Base-by-base conservation (phyloP, 805 yeast species). In the Candida argentea region DNA sequence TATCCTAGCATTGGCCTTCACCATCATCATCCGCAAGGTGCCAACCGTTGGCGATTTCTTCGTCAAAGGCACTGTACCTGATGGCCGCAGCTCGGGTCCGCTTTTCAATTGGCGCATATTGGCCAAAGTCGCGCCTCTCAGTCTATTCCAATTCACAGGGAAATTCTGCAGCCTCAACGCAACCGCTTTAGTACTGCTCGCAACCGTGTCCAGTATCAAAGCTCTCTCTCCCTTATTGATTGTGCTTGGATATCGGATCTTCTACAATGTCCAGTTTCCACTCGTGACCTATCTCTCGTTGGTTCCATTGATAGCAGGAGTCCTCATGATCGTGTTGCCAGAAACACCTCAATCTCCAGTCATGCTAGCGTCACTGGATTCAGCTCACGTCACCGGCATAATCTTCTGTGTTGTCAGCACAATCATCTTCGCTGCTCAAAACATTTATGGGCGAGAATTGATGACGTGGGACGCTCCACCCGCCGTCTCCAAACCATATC, bases 391-490 rank as follows among this genome's bases (percentile, higher is more conserved):
- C 24, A 48, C 61, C 35, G 95, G 95, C 5, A 53, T 83, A n/a
- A 17, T 68, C 2, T 78, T 68, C 44, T 89, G 94, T 8, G 54
- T 77, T 6, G 34, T 73, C 17, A 73, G 91, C 4, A 69, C 87
- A 27, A 48, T 80, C 5, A 72, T 84, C 12, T 85, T 86, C 58
- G 94, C 89, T 4, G 70, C 76, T 3, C 94, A 85, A 46, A 85
- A 85, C 47, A 81, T 86, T 25, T 85, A 83, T 52, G 86, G 91
- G 21, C 86, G 86, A 54, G 77, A 74, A 37, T 74, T 86, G 22
- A 70, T 85, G 36, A 83, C 62, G 1, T 55, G 64, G 63, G 87
- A 20, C 52, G 43, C 39, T 41, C 17, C 22, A 5, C 28, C 28
- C 3, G 28, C 28, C 4, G 17, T 19, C 7, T 19, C 9, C 5